Evolutionary conservation across 345 rosid species (phyloP), one percentile per base, ranked within the genome.

Genomic region (Linum usitatissimum): DNA sequence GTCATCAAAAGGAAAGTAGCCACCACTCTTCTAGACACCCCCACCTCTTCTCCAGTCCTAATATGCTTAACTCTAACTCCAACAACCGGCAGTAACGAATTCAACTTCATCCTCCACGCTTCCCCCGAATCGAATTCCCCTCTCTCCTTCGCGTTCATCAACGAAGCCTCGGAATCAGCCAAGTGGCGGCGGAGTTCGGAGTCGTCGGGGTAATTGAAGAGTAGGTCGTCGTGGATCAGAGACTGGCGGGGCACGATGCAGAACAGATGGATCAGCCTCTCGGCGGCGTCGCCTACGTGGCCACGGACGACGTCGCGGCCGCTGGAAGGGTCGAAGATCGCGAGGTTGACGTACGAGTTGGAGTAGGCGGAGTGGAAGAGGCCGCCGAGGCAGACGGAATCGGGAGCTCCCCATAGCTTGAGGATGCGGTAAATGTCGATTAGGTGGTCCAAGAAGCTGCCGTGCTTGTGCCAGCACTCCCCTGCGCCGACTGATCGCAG

Each of bases 381-480:
- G 23, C 99, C 97, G 31, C 99, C 87, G 17, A 90, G 96, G 66
- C 97, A 87, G 61, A 90, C 88, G 48, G 80, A 67, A 4, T 84
- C 94, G 0, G 91, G 90, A 31, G 87, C 91, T 51, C 72, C 80
- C 99, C 99, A 93, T 0, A 87, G 67, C 71, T 81, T 84, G 53
- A 90, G 96, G 51, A 93, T 77, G 10, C 91, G 86, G 73, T 93
- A 86, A 38, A 90, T 80, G 64, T 93, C 94, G 13, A 90, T 59
- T 13, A 93, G 77, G 74, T 93, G 99, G 6, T 93, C 83, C 1
- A 93, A 76, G 74, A 93, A 93, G 80, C 86, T 90, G 19, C 97
- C 97, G 68, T 90, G 97, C 72, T 93, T 93, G 80, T 93, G 97
- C 97, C 97, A 93, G 77, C 99, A 93, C 85, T 93, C 99, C 6